Evolutionary conservation across 148 eudicot species (phyloP).

Genomic region (Cornus kousa): DNA sequence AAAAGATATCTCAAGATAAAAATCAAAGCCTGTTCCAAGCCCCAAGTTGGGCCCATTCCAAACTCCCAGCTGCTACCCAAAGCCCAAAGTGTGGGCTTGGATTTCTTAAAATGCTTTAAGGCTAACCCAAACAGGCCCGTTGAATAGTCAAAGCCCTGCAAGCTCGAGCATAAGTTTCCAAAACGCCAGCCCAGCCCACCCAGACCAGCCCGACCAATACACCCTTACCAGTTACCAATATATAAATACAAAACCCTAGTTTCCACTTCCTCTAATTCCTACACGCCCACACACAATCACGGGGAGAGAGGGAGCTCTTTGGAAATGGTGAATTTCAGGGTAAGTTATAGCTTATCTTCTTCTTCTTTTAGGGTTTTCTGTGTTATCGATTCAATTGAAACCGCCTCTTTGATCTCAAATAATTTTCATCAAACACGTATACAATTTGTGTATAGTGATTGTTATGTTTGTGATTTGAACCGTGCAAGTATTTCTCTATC

Average conservation of each 20-base stretch:
- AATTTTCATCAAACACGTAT: background rate
- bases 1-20: no score
- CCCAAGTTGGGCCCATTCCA: no score
- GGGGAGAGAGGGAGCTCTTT: background rate
- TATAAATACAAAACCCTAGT: background rate
- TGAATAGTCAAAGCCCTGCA: no score
- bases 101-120: no score
- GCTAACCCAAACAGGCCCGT: no score
- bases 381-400: background rate
- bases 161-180: no score
- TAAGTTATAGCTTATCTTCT: background rate
- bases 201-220: no score
- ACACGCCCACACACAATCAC: background rate
- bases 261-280: background rate
- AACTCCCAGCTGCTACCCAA: no score
- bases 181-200: no score
- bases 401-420: background rate
- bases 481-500: background rate
- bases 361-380: background rate
- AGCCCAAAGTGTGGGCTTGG: no score
- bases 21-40: no score
- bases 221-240: no score
- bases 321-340: slow-evolving; percentile 29
- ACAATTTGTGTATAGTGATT: background rate
- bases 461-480: background rate